Evolutionary conservation across 768 basidiomycete species (phyloP), one percentile per base, ranked within the genome.

Genomic region (Terana coerulea): DNA sequence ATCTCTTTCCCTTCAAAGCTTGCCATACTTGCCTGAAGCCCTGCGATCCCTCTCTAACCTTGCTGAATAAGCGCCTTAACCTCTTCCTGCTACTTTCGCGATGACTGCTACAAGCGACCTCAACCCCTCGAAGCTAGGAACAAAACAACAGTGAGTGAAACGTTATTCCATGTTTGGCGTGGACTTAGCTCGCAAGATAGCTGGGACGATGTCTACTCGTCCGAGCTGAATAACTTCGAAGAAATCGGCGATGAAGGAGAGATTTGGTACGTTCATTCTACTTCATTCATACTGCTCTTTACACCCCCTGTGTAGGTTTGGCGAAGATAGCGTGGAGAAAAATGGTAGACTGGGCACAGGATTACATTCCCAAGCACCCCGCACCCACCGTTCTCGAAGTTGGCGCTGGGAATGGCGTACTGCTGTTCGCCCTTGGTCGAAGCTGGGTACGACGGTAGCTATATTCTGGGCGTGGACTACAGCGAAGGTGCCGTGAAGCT

Each of bases 181-280:
- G 34, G 33, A 42, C 35, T 28, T 47, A 28, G 42, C 35, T 45
- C n/a, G n/a, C n/a, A n/a, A n/a, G n/a, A 19, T 33, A 91, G 89
- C 64, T 92, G 91, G 91, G 87, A 92, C 61, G 59, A 72, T 36
- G 83, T 88, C 7, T 93, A 92, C 65, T 71, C 81, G 33, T 72
- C 75, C 35, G 91, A 93, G 61, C 67, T 91, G 28, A 64, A 63
- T 31, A 87, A 88, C 60, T 92, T 90, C 54, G 70, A 80, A 26
- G 91, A 90, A 45, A 80, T 82, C 26, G 84, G 86, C 17, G 88
- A 92, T 61, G 88, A 91, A 65, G 91, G 91, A 30, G 91, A 93
- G 67, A 74, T 90, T 22, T 93, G 91, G 91, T 89, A 55, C 49
- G 78, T 64, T 14, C n/a, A n/a, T n/a, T 12, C 30, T 8, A 42